phyloP scores from a whole-genome alignment of 768 basidiomycete genomes.

The Russula olivacea region DNA sequence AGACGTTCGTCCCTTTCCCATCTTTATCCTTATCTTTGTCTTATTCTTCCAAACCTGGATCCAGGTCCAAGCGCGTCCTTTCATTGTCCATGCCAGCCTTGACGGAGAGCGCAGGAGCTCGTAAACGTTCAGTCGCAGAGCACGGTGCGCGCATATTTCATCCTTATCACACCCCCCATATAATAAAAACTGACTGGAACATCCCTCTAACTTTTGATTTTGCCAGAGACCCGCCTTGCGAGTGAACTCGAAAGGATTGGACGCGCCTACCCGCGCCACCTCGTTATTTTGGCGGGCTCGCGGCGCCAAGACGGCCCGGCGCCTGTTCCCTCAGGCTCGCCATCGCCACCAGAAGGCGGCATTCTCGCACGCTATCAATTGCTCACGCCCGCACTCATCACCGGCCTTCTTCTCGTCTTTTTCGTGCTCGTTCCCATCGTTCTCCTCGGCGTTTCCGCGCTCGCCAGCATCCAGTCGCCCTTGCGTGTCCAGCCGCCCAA shows the following conservation, averaged over 20 bases:
- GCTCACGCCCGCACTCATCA: slow-evolving; percentile 70
- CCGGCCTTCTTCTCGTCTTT: slow-evolving; percentile 53
- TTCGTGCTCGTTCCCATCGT: slow-evolving; percentile 65
- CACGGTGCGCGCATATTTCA: slow-evolving; percentile 42
- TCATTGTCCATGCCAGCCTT: slow-evolving; percentile 49
- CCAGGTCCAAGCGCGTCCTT: slow-evolving; percentile 48
- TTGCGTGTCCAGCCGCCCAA: slow-evolving; percentile 57
- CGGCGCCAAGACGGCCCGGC: slow-evolving; percentile 39
- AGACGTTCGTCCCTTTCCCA: slow-evolving; percentile 29
- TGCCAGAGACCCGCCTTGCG: slow-evolving; percentile 42
- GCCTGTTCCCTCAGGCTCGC: slow-evolving; percentile 22
- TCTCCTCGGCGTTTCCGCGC: slow-evolving; percentile 55
- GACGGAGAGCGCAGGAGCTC: slow-evolving; percentile 36
- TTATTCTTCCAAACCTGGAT: neutral
- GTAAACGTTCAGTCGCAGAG: slow-evolving; percentile 45
- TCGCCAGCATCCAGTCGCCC: slow-evolving; percentile 71
- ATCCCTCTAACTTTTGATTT: neutral
- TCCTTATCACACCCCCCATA: neutral
- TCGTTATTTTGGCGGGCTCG: slow-evolving; percentile 60
- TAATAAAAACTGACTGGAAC: neutral
- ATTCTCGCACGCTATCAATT: slow-evolving; percentile 72
- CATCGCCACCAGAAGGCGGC: slow-evolving; percentile 44
- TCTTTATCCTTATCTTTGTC: neutral
- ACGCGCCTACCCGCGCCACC: slow-evolving; percentile 49
- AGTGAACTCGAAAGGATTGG: slow-evolving; percentile 46